Evolutionary conservation across 495 filamentous ascomycete species (phyloP).

Genomic region (Aspergillus nanangensis): DNA sequence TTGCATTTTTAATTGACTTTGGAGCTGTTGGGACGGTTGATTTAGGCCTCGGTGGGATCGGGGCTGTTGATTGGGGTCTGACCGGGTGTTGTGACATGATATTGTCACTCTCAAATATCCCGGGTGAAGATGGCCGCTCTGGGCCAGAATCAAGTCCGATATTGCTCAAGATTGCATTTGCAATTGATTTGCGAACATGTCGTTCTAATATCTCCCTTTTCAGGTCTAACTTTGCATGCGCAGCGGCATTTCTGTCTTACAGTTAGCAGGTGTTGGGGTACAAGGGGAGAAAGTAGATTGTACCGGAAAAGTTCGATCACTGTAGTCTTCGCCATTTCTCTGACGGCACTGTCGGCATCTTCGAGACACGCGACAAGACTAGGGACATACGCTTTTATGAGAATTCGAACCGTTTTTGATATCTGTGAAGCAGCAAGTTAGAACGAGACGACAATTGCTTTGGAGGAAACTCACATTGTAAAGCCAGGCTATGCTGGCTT

Average conservation of each 20-base stretch:
- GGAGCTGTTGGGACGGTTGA: constrained; percentile 2
- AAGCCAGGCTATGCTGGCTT: constrained; percentile 79
- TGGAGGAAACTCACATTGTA: constrained; percentile 48
- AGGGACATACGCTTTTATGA: constrained; percentile 78
- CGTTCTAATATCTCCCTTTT: constrained; percentile 74
- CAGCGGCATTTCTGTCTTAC: constrained; percentile 76
- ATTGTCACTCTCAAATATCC: too few species aligned
- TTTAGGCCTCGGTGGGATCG: too few species aligned
- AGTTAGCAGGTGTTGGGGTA: too few species aligned
- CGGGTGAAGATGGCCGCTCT: too few species aligned
- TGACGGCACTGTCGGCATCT: constrained; percentile 80
- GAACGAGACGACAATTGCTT: constrained; percentile 1
- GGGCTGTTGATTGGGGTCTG: too few species aligned
- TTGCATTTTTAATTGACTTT: not conserved
- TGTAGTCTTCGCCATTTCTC: constrained; percentile 74
- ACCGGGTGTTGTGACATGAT: too few species aligned
- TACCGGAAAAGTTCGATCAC: constrained; percentile 84
- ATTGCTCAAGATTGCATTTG: constrained; percentile 68
- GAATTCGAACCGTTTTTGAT: constrained; percentile 68
- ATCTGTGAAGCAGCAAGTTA: constrained; percentile 47
- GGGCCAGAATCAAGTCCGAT: constrained; percentile 60
- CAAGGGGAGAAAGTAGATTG: too few species aligned
- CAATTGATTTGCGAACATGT: constrained; percentile 80
- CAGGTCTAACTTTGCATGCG: constrained; percentile 79
- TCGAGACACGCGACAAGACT: constrained; percentile 80